phyloP scores from a whole-genome alignment of 257 asterid species.

The Ilex asprella region DNA sequence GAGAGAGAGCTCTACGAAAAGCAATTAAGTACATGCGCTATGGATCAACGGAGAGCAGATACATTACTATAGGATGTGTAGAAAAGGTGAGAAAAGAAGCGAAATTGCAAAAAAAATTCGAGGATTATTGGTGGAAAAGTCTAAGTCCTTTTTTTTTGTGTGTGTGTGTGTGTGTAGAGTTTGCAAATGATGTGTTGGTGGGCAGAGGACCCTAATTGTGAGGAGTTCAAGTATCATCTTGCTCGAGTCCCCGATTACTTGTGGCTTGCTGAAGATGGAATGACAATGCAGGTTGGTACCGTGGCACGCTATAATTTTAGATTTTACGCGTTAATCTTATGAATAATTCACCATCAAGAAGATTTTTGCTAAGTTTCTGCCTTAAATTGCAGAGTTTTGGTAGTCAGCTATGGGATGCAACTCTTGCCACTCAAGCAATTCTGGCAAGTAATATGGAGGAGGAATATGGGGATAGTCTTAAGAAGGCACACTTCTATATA shows the following conservation, averaged over 20 bases:
- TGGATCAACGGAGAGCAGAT: conserved; percentile 15
- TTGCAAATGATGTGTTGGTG: conserved; percentile 15
- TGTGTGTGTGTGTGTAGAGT: conserved; percentile 6
- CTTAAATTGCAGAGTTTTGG: conserved; percentile 49
- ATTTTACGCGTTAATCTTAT: background rate
- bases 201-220: conserved; percentile 14
- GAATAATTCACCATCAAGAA: background rate
- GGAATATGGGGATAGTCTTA: conserved; percentile 65
- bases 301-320: background rate
- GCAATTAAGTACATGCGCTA: conserved; percentile 12
- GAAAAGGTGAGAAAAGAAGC: conserved; percentile 12
- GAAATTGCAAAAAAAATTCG: no score
- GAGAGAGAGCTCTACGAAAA: conserved; percentile 16
- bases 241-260: conserved; percentile 45
- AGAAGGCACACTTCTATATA: conserved; percentile 62
- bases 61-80: conserved; percentile 19
- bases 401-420: conserved; percentile 70
- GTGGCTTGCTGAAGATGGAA: conserved; percentile 22
- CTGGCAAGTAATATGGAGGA: conserved; percentile 72
- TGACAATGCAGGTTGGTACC: conserved; percentile 6
- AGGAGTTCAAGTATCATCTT: conserved; percentile 34
- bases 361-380: background rate
- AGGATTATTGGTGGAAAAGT: background rate
- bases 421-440: conserved; percentile 65
- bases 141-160: background rate